Conservation (phyloP, 306 rosid genomes). For the Casuarina glauca region DNA sequence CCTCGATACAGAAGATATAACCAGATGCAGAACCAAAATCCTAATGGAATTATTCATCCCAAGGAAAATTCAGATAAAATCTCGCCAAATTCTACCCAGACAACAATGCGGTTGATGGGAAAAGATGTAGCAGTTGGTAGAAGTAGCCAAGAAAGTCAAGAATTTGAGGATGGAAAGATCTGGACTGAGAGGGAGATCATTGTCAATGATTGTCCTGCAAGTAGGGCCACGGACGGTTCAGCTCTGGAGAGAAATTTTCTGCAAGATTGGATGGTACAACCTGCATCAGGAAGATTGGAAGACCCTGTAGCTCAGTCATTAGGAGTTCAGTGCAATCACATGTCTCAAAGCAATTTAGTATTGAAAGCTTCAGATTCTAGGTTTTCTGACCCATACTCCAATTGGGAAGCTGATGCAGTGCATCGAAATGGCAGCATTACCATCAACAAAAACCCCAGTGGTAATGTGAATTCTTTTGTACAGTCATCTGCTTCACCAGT, state of each 20-base stretch:
- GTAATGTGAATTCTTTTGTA: conserved; percentile 40
- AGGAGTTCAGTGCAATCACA: conserved; percentile 38
- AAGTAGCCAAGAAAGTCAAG: conserved; percentile 59
- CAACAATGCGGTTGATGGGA: conserved; percentile 98
- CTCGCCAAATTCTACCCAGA: conserved; percentile 50
- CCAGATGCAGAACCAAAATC: conserved; percentile 41
- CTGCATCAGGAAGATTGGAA: conserved; percentile 36
- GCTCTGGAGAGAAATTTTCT: conserved; percentile 43
- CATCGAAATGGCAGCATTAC: conserved; percentile 45
- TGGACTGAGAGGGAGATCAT: conserved; percentile 64
- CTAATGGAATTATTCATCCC: conserved; percentile 33
- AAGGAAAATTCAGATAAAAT: conserved; percentile 50
- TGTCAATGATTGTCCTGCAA: conserved; percentile 42
- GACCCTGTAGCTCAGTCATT: conserved; percentile 34
- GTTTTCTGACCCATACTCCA: conserved; percentile 40
- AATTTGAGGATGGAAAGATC: conserved; percentile 47
- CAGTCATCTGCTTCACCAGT: conserved; percentile 42
- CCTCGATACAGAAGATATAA: conserved; percentile 51
- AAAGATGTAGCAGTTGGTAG: conserved; percentile 94
- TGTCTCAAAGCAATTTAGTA: conserved; percentile 30
- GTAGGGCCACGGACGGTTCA: conserved; percentile 38
- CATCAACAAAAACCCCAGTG: conserved; percentile 38
- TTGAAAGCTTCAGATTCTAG: conserved; percentile 35
- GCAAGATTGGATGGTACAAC: conserved; percentile 44
- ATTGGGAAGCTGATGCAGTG: conserved; percentile 36